phyloP scores from a whole-genome alignment of 106 monocot genomes.

The Dendrobium catenatum region DNA sequence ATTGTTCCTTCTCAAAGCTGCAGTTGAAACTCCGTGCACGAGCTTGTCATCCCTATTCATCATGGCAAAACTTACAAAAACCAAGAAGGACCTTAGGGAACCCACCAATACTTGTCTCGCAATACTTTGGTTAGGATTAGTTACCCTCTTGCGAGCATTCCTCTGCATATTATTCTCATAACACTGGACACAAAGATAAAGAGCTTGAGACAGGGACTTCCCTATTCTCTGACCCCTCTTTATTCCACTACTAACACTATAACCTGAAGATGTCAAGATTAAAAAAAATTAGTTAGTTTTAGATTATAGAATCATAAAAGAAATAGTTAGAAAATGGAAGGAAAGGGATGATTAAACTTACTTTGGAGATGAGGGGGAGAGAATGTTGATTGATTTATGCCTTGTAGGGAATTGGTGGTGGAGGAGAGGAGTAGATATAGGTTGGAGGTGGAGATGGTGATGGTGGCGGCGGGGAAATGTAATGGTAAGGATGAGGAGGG shows the following conservation, averaged over 20 bases:
- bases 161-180: background rate
- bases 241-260: conserved; percentile 16
- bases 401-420: conserved; percentile 19
- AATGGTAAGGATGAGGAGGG: conserved; percentile 10
- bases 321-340: background rate
- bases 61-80: background rate
- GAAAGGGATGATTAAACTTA: conserved; percentile 1
- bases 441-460: conserved; percentile 2
- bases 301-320: background rate
- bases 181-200: background rate
- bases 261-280: conserved; percentile 6
- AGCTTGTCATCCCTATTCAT: background rate
- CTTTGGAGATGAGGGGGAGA: conserved; percentile 10
- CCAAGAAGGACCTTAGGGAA: background rate
- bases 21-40: background rate
- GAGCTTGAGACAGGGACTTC: conserved; percentile 13
- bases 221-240: conserved; percentile 5
- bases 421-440: conserved; percentile 7
- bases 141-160: background rate
- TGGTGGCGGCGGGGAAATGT: conserved; percentile 2
- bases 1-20: background rate
- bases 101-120: background rate
- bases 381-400: conserved; percentile 1
- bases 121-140: background rate
- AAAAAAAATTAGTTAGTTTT: background rate